Evolutionary conservation across 2,329 filamentous ascomycete species (phyloP).

Genomic region (Hymenoscyphus scutula): DNA sequence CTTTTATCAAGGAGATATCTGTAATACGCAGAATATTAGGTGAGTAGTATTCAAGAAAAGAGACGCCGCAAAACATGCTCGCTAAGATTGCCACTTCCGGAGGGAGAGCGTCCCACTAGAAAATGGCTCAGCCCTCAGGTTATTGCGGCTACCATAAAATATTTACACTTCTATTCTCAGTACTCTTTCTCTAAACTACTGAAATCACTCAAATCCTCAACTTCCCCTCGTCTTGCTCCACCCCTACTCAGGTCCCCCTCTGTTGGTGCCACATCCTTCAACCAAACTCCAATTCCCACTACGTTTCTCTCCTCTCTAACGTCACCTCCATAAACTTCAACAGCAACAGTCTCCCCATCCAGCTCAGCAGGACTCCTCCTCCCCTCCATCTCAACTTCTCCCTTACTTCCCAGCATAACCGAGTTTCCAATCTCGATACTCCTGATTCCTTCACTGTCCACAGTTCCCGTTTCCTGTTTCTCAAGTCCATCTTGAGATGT

Average conservation of each 20-base stretch:
- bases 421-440: background rate
- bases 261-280: background rate
- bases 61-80: no score
- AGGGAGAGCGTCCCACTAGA: no score
- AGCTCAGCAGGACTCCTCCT: background rate
- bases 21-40: no score
- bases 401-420: background rate
- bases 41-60: no score
- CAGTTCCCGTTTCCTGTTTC: background rate
- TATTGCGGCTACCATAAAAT: no score
- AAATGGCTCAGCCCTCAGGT: no score
- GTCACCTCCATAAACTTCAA: background rate
- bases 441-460: background rate
- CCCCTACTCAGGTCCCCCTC: background rate
- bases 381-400: background rate
- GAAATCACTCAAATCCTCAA: background rate
- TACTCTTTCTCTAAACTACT: background rate
- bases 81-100: no score
- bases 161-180: background rate
- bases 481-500: background rate
- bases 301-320: background rate
- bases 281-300: background rate
- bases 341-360: background rate
- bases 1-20: no score
- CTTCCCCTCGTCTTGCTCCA: background rate